A percentile compares a stretch with the other conserved stretches of the same genome.
Evolutionary conservation across 768 basidiomycete species (phyloP).

Genomic region (Tricholoma flavovirens): DNA sequence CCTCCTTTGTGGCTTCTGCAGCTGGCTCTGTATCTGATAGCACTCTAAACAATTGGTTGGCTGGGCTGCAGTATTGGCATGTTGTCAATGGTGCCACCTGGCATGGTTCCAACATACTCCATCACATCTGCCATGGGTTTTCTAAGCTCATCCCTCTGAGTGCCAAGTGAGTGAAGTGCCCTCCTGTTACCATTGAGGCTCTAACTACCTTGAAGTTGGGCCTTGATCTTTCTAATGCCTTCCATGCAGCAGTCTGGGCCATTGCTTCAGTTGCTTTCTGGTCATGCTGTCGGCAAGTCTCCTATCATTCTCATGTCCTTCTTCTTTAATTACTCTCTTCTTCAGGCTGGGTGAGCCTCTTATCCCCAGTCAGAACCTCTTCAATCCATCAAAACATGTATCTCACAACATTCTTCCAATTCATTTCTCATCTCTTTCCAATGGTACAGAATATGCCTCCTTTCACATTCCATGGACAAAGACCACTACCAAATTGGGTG

Average conservation of each 20-base stretch:
- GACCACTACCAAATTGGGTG: constrained; percentile 17
- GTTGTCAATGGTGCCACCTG: too few relatives aligned
- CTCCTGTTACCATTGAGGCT: constrained; percentile 9
- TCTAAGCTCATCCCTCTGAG: constrained; percentile 5
- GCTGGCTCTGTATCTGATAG: constrained; percentile 1
- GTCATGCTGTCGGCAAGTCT: neutral
- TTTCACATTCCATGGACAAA: constrained; percentile 19
- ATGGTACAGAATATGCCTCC: constrained; percentile 7
- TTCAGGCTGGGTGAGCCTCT: too few relatives aligned
- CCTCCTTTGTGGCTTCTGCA: constrained; percentile 7
- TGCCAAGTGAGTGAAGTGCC: constrained; percentile 5
- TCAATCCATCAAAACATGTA: neutral
- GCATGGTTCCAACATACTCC: constrained; percentile 6
- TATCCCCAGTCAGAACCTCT: neutral
- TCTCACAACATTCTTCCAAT: neutral
- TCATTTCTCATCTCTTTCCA: neutral
- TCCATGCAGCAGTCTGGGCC: constrained; percentile 7
- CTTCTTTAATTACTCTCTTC: neutral
- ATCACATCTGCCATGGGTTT: constrained; percentile 2
- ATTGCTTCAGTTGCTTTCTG: too few relatives aligned
- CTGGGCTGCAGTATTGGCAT: constrained; percentile 2
- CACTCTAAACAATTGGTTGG: neutral
- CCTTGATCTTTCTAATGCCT: constrained; percentile 7
- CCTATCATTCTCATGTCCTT: neutral
- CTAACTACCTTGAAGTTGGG: neutral